These are phyloP conservation scores for Entamoeba moshkovskii DNA, from an alignment of 208 protist genomes.

Conservation along the genomic window DNA sequence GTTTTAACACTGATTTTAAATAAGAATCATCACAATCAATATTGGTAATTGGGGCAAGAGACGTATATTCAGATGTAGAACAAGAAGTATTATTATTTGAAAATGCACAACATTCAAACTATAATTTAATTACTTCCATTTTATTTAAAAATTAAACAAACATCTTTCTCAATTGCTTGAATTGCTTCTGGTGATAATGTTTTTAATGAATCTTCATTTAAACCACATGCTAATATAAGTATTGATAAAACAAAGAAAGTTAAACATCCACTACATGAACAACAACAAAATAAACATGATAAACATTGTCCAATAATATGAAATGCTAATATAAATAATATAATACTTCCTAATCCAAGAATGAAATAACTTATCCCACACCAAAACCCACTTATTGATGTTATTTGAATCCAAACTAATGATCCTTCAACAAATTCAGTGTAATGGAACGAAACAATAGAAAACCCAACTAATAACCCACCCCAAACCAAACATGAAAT, in stretches of 20 bases:
- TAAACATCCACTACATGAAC: background rate
- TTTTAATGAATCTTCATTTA: background rate
- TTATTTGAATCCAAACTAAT: background rate
- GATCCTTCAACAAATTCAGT: background rate
- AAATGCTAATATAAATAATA: background rate
- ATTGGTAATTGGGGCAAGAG: background rate
- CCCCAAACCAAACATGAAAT: background rate
- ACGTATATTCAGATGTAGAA: background rate
- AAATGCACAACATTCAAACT: background rate
- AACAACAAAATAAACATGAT: background rate
- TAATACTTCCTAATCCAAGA: background rate
- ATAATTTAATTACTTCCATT: background rate
- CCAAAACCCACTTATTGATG: background rate
- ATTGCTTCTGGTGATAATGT: background rate
- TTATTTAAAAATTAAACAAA: background rate
- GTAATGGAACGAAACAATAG: background rate
- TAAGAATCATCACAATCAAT: background rate
- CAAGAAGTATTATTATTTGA: background rate
- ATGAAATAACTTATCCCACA: background rate
- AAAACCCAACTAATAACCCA: background rate
- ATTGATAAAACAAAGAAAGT: background rate
- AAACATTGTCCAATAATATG: background rate
- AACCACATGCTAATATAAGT: background rate
- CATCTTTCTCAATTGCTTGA: background rate
- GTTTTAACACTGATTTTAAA: background rate